A percentile compares a stretch with the other conserved stretches of the same genome.
These are phyloP conservation scores for Pittosporum tobira DNA, from an alignment of 129 eudicot species.

Conservation along the genomic window DNA sequence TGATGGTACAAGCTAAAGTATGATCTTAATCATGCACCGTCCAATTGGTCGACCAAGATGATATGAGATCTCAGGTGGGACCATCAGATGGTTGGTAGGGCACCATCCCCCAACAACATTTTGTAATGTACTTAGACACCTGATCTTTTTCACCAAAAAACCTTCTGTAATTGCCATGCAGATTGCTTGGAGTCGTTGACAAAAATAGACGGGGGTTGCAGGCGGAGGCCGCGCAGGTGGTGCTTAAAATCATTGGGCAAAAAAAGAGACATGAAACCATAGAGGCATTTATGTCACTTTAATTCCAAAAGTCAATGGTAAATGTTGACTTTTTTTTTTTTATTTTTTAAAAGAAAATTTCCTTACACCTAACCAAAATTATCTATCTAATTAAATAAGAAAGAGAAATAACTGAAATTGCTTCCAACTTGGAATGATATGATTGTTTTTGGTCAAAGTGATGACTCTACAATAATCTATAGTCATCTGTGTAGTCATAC, in stretches of 20 bases:
- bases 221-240: no score
- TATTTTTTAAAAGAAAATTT: no score
- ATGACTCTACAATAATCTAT: no score
- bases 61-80: not conserved
- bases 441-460: no score
- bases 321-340: not conserved
- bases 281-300: not conserved
- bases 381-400: no score
- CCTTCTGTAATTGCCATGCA: conserved; percentile 2
- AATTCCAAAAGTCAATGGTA: not conserved
- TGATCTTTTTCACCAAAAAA: not conserved
- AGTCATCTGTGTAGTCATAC: no score
- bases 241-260: not conserved
- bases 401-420: no score
- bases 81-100: conserved; percentile 12
- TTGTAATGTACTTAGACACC: conserved; percentile 4
- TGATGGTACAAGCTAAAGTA: not conserved
- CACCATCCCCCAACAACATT: conserved; percentile 17
- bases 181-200: no score
- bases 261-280: not conserved
- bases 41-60: not conserved
- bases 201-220: no score
- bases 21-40: conserved; percentile 5
- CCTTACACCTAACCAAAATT: no score
- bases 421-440: no score